A percentile compares a stretch with the other conserved stretches of the same genome.
phyloP scores from a whole-genome alignment of 2,329 filamentous ascomycete species.

The Xylaria sp. region DNA sequence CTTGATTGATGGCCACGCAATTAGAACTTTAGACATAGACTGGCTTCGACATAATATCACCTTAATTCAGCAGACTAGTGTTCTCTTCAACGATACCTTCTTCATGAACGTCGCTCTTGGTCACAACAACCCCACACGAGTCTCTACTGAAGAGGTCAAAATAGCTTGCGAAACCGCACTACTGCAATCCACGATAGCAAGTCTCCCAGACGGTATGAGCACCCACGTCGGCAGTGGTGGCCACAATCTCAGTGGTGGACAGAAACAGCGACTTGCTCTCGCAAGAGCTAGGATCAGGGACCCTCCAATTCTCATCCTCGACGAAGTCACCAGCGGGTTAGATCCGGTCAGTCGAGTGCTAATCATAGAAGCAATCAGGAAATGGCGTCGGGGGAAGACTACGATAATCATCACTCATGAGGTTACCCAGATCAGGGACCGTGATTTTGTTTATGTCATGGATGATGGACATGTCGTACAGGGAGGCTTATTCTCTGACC shows the following conservation, averaged over 20 bases:
- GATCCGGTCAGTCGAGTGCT: slow-evolving; percentile 76
- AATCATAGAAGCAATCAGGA: slow-evolving; percentile 79
- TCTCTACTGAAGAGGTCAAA: slow-evolving; percentile 66
- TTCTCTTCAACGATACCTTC: slow-evolving; percentile 84
- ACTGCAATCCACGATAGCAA: slow-evolving; percentile 73
- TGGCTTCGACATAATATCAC: slow-evolving; percentile 85
- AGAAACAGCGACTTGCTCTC: slow-evolving; percentile 83
- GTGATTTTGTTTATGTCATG: slow-evolving; percentile 85
- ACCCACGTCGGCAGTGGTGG: slow-evolving; percentile 79
- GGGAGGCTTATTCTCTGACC: slow-evolving; percentile 70
- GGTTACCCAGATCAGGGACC: slow-evolving; percentile 75
- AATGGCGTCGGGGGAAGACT: slow-evolving; percentile 83
- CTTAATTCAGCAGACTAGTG: slow-evolving; percentile 83
- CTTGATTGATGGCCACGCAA: slow-evolving; percentile 71
- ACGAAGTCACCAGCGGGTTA: slow-evolving; percentile 88
- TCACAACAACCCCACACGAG: slow-evolving; percentile 58
- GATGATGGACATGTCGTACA: slow-evolving; percentile 75
- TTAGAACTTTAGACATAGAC: slow-evolving; percentile 70
- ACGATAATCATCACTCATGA: slow-evolving; percentile 96
- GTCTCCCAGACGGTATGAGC: slow-evolving; percentile 75
- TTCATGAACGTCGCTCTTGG: slow-evolving; percentile 83
- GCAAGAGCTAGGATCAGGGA: slow-evolving; percentile 82
- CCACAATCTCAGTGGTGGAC: slow-evolving; percentile 81
- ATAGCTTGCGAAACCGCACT: slow-evolving; percentile 74
- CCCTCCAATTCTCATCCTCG: slow-evolving; percentile 83